A percentile compares a stretch with the other conserved stretches of the same genome.
Conservation (phyloP, 73 alveolate genomes). For the Halteria grandinella region DNA sequence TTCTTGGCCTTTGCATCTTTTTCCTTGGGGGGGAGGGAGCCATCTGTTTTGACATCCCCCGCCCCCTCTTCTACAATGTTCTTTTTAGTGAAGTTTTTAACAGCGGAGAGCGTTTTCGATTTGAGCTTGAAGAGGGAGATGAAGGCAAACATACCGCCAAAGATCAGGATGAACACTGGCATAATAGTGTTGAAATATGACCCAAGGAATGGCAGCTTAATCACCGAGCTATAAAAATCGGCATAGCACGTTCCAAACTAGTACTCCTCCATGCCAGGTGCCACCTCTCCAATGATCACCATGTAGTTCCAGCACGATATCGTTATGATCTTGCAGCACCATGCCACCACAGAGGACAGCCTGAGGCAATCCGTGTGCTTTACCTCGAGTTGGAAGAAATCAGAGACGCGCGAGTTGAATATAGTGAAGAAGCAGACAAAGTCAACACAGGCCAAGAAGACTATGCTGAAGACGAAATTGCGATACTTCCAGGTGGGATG, state of each 20-base stretch:
- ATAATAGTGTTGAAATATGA: conserved; percentile 46
- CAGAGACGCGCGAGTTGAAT: conserved; percentile 42
- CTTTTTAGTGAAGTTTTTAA: neutral
- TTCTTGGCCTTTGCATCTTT: neutral
- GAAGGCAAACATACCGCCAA: conserved; percentile 45
- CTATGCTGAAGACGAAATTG: conserved; percentile 8
- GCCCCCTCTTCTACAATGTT: conserved; percentile 10
- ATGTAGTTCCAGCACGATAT: conserved; percentile 56
- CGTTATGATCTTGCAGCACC: conserved; percentile 54
- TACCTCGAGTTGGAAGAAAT: conserved; percentile 52
- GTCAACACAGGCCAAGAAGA: neutral
- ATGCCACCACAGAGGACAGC: conserved; percentile 37
- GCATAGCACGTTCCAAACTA: conserved; percentile 60
- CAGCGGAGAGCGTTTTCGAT: neutral
- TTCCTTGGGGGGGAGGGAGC: neutral
- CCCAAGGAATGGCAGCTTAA: conserved; percentile 68
- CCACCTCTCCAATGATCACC: conserved; percentile 56
- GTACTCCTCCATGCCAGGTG: conserved; percentile 6
- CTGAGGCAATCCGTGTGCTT: conserved; percentile 65
- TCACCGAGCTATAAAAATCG: conserved; percentile 49
- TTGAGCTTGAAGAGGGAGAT: conserved; percentile 20
- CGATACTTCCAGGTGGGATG: neutral
- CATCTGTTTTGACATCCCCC: neutral
- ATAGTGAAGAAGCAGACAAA: conserved; percentile 46
- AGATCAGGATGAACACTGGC: conserved; percentile 50